Conservation (phyloP, 192 early-diverging fungal genomes). For the Globomyces pollinis-pini region DNA sequence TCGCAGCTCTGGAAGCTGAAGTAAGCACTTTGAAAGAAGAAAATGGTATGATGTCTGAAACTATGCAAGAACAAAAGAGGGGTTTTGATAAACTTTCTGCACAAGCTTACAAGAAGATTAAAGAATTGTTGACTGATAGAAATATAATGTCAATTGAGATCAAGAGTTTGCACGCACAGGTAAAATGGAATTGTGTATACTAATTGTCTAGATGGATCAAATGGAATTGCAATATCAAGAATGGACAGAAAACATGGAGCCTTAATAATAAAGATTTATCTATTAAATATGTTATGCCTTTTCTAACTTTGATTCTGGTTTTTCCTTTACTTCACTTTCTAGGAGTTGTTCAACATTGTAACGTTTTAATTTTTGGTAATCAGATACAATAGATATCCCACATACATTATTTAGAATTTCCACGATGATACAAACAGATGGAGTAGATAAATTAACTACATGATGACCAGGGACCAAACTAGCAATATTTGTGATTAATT, state of each 20-base stretch:
- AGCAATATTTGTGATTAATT: conserved; percentile 26
- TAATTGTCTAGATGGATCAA: conserved; percentile 4
- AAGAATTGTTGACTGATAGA: conserved; percentile 36
- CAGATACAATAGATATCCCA: conserved; percentile 29
- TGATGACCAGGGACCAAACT: conserved; percentile 22
- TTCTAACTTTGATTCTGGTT: no score
- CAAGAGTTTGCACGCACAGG: conserved; percentile 22
- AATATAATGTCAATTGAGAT: conserved; percentile 31
- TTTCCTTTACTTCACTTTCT: no score
- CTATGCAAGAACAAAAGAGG: conserved; percentile 19
- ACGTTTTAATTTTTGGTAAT: conserved; percentile 30
- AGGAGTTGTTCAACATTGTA: conserved; percentile 29
- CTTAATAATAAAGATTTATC: conserved; percentile 4
- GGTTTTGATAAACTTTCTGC: conserved; percentile 33
- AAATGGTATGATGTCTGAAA: conserved; percentile 5
- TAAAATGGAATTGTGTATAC: conserved; percentile 2
- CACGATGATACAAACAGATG: conserved; percentile 29
- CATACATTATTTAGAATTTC: conserved; percentile 41
- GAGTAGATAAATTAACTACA: conserved; percentile 27
- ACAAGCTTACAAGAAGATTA: conserved; percentile 39
- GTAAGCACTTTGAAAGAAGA: conserved; percentile 5
- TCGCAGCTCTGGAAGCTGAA: neutral
- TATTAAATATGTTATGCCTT: neutral
- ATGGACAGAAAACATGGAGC: neutral
- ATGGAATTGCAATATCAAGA: conserved; percentile 10